Percentiles rank a stretch among this genome's conserved stretches.
These are phyloP conservation scores for Penicillium brevicompactum DNA, from an alignment of 2,329 filamentous ascomycete species.

Conservation along the genomic window DNA sequence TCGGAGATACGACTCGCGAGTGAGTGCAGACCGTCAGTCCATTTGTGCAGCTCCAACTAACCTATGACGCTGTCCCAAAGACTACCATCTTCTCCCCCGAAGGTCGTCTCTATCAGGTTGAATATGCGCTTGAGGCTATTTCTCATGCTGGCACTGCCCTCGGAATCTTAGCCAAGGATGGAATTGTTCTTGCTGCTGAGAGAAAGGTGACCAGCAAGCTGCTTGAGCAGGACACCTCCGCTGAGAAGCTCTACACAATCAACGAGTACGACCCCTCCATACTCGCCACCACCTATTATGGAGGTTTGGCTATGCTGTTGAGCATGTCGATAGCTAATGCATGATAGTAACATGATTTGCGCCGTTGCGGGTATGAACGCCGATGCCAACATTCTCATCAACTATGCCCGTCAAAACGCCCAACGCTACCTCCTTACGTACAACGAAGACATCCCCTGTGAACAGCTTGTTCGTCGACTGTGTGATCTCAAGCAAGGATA, in stretches of 20 bases:
- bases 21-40: slow-evolving; percentile 52
- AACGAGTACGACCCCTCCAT: slow-evolving; percentile 74
- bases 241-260: slow-evolving; percentile 98
- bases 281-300: neutral
- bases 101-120: slow-evolving; percentile 96
- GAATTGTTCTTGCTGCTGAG: slow-evolving; percentile 96
- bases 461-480: slow-evolving; percentile 93
- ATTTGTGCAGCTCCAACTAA: slow-evolving; percentile 38
- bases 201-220: slow-evolving; percentile 99
- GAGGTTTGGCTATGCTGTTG: neutral
- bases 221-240: slow-evolving; percentile 97
- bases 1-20: slow-evolving; percentile 95
- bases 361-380: slow-evolving; percentile 99
- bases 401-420: slow-evolving; percentile 95
- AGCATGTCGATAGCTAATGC: slow-evolving; percentile 16
- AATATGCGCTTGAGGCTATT: slow-evolving; percentile 98
- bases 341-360: slow-evolving; percentile 94
- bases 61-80: slow-evolving; percentile 53
- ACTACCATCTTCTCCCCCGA: slow-evolving; percentile 99
- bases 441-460: slow-evolving; percentile 99
- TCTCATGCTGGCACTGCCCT: slow-evolving; percentile 97
- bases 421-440: slow-evolving; percentile 98
- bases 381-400: slow-evolving; percentile 99
- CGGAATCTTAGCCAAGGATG: slow-evolving; percentile 95
- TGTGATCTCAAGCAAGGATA: slow-evolving; percentile 99